Percentiles rank a stretch among this genome's conserved stretches.
Conservation (phyloP, 768 basidiomycete species). For the Leccinum rimulosum region DNA sequence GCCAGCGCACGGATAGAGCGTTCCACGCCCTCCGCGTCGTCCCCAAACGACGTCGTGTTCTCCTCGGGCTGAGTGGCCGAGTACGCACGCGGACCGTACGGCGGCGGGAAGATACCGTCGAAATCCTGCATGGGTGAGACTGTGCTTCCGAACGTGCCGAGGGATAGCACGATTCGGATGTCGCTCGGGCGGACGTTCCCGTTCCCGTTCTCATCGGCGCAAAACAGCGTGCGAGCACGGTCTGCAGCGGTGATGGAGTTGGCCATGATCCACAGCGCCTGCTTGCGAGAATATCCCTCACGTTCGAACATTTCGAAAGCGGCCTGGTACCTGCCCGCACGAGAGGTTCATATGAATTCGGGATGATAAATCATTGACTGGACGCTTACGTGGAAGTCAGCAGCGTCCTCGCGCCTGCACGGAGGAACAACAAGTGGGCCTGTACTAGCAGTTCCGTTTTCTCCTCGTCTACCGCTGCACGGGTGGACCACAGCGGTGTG, state of each 20-base stretch:
- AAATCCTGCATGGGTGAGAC: constrained; percentile 69
- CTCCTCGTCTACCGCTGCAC: constrained; percentile 52
- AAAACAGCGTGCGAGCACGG: constrained; percentile 41
- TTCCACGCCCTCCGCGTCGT: constrained; percentile 32
- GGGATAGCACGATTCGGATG: constrained; percentile 59
- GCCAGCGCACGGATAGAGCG: constrained; percentile 50
- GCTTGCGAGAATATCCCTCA: constrained; percentile 45
- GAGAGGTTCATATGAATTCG: neutral
- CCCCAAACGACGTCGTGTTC: constrained; percentile 45
- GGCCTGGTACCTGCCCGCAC: constrained; percentile 58
- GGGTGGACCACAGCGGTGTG: constrained; percentile 71
- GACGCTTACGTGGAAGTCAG: constrained; percentile 61
- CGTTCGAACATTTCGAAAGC: constrained; percentile 50
- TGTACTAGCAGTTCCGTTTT: constrained; percentile 43
- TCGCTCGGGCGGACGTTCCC: constrained; percentile 13
- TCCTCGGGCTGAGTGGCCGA: constrained; percentile 20
- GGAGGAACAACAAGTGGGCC: constrained; percentile 61
- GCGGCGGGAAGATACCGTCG: constrained; percentile 71
- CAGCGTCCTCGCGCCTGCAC: constrained; percentile 64
- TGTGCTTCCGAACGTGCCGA: constrained; percentile 74
- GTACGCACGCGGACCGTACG: constrained; percentile 60
- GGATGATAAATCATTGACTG: too few relatives aligned
- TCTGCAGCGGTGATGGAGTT: constrained; percentile 50
- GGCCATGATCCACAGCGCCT: constrained; percentile 50
- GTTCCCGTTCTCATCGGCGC: constrained; percentile 21